These are phyloP conservation scores for Afroboletus lepidellus DNA, from an alignment of 1,284 basidiomycete genomes.

Conservation along the genomic window DNA sequence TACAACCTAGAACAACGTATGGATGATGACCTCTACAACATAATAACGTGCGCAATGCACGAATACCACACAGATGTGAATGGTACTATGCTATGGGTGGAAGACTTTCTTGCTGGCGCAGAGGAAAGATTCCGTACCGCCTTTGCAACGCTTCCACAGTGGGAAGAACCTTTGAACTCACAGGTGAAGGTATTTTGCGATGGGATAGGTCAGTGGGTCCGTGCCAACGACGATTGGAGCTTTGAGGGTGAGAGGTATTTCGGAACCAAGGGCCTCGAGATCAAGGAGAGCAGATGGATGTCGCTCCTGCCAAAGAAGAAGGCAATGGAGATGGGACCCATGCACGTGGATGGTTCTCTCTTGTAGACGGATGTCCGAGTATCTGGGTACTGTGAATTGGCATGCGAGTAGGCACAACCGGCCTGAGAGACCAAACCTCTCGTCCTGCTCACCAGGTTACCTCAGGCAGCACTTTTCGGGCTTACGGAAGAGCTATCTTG, in stretches of 20 bases:
- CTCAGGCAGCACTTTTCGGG: too few species aligned
- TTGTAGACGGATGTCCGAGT: too few species aligned
- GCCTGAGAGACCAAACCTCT: too few species aligned
- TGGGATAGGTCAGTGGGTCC: too few species aligned
- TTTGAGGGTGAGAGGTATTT: too few species aligned
- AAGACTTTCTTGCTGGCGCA: background rate
- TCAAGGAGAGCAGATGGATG: background rate
- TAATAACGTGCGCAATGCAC: constrained; percentile 41
- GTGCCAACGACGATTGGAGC: too few species aligned
- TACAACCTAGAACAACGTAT: constrained; percentile 41
- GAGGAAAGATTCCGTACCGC: background rate
- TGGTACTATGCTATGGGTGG: background rate
- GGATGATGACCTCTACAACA: constrained; percentile 39
- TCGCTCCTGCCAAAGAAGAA: background rate
- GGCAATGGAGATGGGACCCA: background rate
- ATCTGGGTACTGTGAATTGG: too few species aligned
- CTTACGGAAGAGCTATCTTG: too few species aligned
- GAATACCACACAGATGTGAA: constrained; percentile 15
- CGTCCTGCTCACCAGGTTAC: too few species aligned
- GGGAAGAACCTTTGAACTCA: too few species aligned
- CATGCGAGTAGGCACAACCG: too few species aligned
- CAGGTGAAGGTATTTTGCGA: too few species aligned
- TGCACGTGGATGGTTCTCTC: background rate
- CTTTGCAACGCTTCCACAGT: background rate
- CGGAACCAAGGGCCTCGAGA: background rate